Conservation (phyloP, 208 protist genomes). For the Leishmania martiniquensis region DNA sequence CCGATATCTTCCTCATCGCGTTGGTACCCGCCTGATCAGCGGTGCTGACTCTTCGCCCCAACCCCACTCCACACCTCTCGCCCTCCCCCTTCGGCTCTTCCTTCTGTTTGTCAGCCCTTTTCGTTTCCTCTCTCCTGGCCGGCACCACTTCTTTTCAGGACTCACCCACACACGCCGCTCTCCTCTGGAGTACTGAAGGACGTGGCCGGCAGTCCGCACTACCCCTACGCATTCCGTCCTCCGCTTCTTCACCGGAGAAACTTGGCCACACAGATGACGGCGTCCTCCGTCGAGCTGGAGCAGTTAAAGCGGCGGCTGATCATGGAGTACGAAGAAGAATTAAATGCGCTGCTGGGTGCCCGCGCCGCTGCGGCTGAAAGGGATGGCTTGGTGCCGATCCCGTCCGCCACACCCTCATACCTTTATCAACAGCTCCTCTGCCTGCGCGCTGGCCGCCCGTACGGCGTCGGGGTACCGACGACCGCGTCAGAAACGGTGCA, state of each 20-base stretch:
- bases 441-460: slow-evolving; percentile 29
- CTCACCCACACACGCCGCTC: not conserved
- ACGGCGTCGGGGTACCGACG: slow-evolving; percentile 1
- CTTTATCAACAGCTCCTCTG: slow-evolving; percentile 51
- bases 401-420: slow-evolving; percentile 20
- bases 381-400: not conserved
- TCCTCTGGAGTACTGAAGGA: not conserved
- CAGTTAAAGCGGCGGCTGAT: slow-evolving; percentile 30
- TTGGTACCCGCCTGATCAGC: not conserved
- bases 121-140: not conserved
- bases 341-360: not conserved
- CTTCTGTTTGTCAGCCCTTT: not conserved
- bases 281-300: slow-evolving; percentile 10
- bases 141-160: too few species aligned
- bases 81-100: not conserved
- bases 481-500: slow-evolving; percentile 12
- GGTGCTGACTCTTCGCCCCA: not conserved
- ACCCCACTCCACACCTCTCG: not conserved
- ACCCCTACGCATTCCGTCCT: not conserved
- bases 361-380: not conserved
- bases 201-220: not conserved
- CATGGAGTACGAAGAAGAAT: slow-evolving; percentile 17
- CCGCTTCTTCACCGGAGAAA: not conserved
- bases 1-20: too few species aligned
- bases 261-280: slow-evolving; percentile 1